Percentiles rank a stretch among this genome's conserved stretches.
phyloP scores from a whole-genome alignment of 108 stramenopile species.

The Conticribra guillardii region DNA sequence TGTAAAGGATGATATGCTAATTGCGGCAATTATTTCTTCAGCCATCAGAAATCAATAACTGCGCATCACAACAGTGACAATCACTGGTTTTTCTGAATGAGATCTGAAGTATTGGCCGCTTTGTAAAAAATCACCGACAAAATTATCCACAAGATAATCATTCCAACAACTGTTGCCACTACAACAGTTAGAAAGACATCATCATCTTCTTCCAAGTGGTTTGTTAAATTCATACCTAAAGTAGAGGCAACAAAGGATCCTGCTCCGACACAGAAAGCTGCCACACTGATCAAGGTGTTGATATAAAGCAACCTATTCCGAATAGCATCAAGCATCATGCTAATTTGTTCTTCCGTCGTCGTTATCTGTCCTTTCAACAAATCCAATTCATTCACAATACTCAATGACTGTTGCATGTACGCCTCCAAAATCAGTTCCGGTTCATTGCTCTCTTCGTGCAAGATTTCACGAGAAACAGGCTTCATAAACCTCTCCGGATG shows the following conservation, averaged over 20 bases:
- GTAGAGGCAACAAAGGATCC: conserved; percentile 72
- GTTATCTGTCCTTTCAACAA: conserved; percentile 79
- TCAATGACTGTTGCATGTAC: conserved; percentile 74
- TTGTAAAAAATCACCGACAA: conserved; percentile 58
- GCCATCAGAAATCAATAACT: no score
- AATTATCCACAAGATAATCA: conserved; percentile 61
- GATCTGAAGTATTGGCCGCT: conserved; percentile 9
- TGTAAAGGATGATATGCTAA: no score
- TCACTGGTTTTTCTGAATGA: no score
- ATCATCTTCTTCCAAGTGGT: conserved; percentile 55
- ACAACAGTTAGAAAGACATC: conserved; percentile 56
- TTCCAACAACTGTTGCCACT: conserved; percentile 56
- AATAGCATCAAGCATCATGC: conserved; percentile 68
- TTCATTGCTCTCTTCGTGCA: conserved; percentile 89
- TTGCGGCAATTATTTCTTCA: no score
- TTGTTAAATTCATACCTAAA: conserved; percentile 86
- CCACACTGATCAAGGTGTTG: conserved; percentile 77
- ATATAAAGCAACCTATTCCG: conserved; percentile 80
- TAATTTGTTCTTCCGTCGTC: conserved; percentile 77
- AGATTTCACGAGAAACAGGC: conserved; percentile 70
- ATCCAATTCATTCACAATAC: conserved; percentile 69
- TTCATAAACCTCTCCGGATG: conserved; percentile 87
- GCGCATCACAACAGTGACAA: no score
- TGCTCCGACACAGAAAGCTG: conserved; percentile 57
- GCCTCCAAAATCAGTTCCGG: conserved; percentile 88